These are phyloP conservation scores for Trichoderma citrinoviride DNA, from an alignment of 2,329 filamentous ascomycete species.

Conservation along the genomic window DNA sequence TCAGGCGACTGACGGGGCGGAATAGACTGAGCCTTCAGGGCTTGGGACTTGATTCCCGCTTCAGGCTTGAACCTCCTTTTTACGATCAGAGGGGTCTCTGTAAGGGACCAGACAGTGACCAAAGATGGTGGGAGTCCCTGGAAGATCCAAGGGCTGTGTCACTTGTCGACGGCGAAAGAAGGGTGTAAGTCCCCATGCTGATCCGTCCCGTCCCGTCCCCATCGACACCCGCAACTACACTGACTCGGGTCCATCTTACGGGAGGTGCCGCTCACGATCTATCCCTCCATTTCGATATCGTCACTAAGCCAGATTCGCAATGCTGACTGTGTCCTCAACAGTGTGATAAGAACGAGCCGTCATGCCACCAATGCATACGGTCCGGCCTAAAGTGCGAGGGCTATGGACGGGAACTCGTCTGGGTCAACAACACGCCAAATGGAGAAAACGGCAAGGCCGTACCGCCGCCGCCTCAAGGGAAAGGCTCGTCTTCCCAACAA, in stretches of 20 bases:
- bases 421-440: conserved; percentile 21
- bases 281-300: not conserved
- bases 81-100: too few species aligned
- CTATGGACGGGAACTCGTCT: conserved; percentile 20
- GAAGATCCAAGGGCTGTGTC: conserved; percentile 22
- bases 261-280: not conserved
- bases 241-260: not conserved
- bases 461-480: not conserved
- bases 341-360: conserved; percentile 18
- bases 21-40: not conserved
- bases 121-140: conserved; percentile 23
- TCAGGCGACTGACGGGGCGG: not conserved
- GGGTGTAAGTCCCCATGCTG: conserved; percentile 16
- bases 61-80: not conserved
- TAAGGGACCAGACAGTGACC: not conserved
- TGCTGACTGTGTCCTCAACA: not conserved
- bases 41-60: not conserved
- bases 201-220: not conserved
- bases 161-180: conserved; percentile 22
- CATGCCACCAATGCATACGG: conserved; percentile 19
- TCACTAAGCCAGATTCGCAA: not conserved
- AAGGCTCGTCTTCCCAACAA: not conserved
- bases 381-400: conserved; percentile 18
- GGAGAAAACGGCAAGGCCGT: conserved; percentile 4
- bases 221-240: not conserved